Base-by-base conservation (phyloP, 2,329 filamentous ascomycete genomes). In the Pseudocercospora fijiensis region DNA sequence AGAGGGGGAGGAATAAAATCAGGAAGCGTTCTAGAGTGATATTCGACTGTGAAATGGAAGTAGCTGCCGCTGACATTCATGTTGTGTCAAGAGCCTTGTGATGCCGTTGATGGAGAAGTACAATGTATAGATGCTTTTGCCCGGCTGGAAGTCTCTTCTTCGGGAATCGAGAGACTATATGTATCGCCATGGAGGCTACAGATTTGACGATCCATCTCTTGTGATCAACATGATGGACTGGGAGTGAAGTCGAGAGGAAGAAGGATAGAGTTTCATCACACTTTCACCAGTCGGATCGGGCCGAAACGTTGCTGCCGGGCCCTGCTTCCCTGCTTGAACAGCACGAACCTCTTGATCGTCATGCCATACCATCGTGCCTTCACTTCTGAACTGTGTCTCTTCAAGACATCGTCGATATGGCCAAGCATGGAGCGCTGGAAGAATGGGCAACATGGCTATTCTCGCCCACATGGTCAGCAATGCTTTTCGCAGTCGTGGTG, bases 401-500 rank as follows among this genome's bases (percentile, higher is more conserved):
- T 9, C 49, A 28, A 11, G 6, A 27, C 24, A 55, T 7, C 18
- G 2, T 8, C 26, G 37, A 43, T 10, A 65, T 65, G 63, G 63
- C 63, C 6, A 20, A 55, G 18, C 58, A 30, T 9, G 33, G 47
- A 24, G 63, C 56, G 26, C 56, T 60, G 45, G 59, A 65, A 45
- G 55, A 71, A 27, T 82, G 79, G 79, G 74, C 79, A 51, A 82
- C 81, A 16, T 78, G 77, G 70, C 76, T 78, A 37, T 78, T 83
- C 63, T 79, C 79, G 57, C 80, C 81, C 3, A 74, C 75, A 45
- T 72, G 76, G 26, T 76, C 78, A 8, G 78, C 80, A 64, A 84
- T 98, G 72, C 70, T 88, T 65, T 75, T 94, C 74, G 90, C 92
- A 13, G 73, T 90, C 20, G 68, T 91, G 62, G 81, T 96, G 73